Conservation (phyloP, 2,329 filamentous ascomycete species). For the Colletotrichum tamarilloi region DNA sequence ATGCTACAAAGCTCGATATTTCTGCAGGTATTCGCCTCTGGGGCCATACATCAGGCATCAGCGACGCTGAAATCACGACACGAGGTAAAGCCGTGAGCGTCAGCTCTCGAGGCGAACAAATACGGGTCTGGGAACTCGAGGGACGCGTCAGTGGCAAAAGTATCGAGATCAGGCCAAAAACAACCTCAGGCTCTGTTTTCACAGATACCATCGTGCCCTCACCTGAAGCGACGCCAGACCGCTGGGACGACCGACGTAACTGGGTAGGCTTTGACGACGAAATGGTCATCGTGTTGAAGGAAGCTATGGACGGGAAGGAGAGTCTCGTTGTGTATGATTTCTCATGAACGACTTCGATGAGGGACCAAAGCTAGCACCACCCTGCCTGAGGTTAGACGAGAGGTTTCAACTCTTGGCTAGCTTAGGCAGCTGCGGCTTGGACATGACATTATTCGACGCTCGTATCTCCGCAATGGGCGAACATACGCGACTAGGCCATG, state of each 20-base stretch:
- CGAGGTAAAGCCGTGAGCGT: slow-evolving; percentile 92
- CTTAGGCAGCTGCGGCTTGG: neutral
- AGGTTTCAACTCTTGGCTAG: neutral
- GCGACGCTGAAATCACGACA: slow-evolving; percentile 84
- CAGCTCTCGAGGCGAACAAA: slow-evolving; percentile 80
- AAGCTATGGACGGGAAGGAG: slow-evolving; percentile 74
- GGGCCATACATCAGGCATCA: slow-evolving; percentile 92
- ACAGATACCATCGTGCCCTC: neutral
- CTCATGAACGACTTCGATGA: slow-evolving; percentile 56
- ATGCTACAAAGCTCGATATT: slow-evolving; percentile 72
- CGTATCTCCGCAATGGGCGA: neutral
- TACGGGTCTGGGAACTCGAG: slow-evolving; percentile 91
- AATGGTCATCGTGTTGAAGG: slow-evolving; percentile 87
- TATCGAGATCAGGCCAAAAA: slow-evolving; percentile 61
- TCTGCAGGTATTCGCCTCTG: slow-evolving; percentile 81
- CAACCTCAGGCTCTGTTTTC: slow-evolving; percentile 24
- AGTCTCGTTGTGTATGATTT: slow-evolving; percentile 90
- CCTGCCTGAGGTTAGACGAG: neutral
- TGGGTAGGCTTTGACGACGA: slow-evolving; percentile 94
- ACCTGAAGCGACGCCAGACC: slow-evolving; percentile 24
- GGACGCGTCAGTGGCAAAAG: slow-evolving; percentile 66
- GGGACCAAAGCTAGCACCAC: neutral
- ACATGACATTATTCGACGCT: neutral
- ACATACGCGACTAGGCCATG: neutral
- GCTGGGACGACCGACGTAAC: slow-evolving; percentile 60